Evolutionary conservation across 2,329 filamentous ascomycete species (phyloP), one percentile per base, ranked within the genome.

Genomic region (Fusarium phyllophilum): DNA sequence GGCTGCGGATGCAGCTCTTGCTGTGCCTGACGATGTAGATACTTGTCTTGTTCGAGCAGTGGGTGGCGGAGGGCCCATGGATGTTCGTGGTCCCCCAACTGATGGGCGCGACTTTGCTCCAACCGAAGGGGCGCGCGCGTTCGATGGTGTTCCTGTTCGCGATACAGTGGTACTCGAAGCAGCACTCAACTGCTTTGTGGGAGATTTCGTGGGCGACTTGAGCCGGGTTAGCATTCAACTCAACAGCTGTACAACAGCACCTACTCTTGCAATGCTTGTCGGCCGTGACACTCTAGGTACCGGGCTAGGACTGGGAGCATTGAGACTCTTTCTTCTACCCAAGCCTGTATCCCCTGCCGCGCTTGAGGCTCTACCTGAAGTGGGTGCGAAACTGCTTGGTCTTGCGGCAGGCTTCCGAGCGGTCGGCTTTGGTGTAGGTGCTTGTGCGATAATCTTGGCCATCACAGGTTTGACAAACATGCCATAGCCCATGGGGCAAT

Each of bases 381-480:
- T 81, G 1, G 82, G 80, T 10, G 83, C 82, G 73, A 85, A 84
- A 78, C 88, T 90, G 77, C 82, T 87, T 14, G 89, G 87, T 41
- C 88, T 83, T 51, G 84, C 80, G 8, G 82, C 80, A 9, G 82
- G 77, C 63, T 82, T 83, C 62, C 82, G 82, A 79, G 80, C 85
- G 15, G 80, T 61, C 17, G 81, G 81, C 68, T 82, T 85, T 29
- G 81, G 74, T 10, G 80, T 72, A 17, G 85, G 81, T 15, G 87
- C 80, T 52, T 89, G 84, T 54, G 86, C 86, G 60, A 92, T 82
- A 72, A 91, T 85, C 18, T 87, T 88, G 56, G 96, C 86, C 66
- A 92, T 92, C 61, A 89, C 85, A 36, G 94, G 91, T 72, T 94
- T 90, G 62, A 98, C 89, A 79, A 99, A 98, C 90, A 99, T 96